Base-by-base conservation (phyloP, 352 stramenopile genomes). In the Plasmopara halstedii region DNA sequence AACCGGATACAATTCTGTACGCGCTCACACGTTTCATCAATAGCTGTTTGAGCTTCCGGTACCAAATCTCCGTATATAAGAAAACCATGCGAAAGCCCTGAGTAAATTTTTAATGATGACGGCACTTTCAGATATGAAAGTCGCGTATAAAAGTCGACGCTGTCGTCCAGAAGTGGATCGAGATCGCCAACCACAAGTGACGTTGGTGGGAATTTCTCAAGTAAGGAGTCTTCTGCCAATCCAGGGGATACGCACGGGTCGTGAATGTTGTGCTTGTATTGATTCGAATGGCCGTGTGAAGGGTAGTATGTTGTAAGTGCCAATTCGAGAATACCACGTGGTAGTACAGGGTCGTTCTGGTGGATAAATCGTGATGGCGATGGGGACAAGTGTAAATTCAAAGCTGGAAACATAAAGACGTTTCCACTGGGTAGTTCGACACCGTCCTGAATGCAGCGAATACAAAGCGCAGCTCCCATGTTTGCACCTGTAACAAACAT, bases 191-290 rank as follows among this genome's bases (percentile, higher is more conserved):
- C 81, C n/a, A 88, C 65, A 13, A 95, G 67, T 27, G 73, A 69
- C 1, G 85, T 95, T 1, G 78, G 75, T 25, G 85, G 85, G 23
- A 95, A 93, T 34, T 82, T 73, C 21, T 67, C 52, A 9, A 95
- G 62, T 20, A 94, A 41, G 1, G 48, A 61, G 54, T 95, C 85
- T 43, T 89, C 73, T 0, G 79, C 81, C 35, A 94, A 58, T 0
- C 82, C 81, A 1, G 82, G 81, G 2, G 80, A 91, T 47, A 95
- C 76, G n/a, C 83, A 76, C 15, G 85, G 83, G 49, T 94, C 81
- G 57, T 89, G 77, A 44, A 89, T 93, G 51, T 93, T 93, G 65
- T 83, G 46, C 46, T 88, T 91, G 70, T 93, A 93, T 57, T 93
- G 79, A 42, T 78, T 89, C 20, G 67, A 85, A 56, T 90, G 67